Evolutionary conservation across 2,329 filamentous ascomycete species (phyloP).

Genomic region (Xylaria sp.): DNA sequence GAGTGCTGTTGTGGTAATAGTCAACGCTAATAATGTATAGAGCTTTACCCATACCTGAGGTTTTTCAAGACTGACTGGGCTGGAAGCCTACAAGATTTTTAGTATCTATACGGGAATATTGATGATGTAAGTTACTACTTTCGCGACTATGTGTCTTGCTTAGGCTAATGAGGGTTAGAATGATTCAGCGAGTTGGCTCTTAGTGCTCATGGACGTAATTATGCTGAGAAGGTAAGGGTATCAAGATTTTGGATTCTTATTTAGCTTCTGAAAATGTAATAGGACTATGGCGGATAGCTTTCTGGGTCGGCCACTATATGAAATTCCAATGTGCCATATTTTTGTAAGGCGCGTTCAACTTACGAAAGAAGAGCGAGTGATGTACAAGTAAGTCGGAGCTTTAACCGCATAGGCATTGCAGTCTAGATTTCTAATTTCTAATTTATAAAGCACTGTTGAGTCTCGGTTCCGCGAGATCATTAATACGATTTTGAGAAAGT

Average conservation of each 20-base stretch:
- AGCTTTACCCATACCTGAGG: slow-evolving; percentile 19
- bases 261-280: not conserved
- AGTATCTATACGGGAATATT: not conserved
- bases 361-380: slow-evolving; percentile 20
- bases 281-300: slow-evolving; percentile 18
- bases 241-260: not conserved
- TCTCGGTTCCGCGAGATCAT: not conserved
- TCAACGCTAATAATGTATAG: slow-evolving; percentile 8
- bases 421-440: not conserved
- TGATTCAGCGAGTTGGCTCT: not conserved
- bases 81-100: not conserved
- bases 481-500: not conserved
- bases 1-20: no score
- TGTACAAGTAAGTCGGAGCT: slow-evolving; percentile 21
- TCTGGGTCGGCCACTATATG: slow-evolving; percentile 18
- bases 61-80: slow-evolving; percentile 8
- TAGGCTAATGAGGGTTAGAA: not conserved
- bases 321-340: slow-evolving; percentile 5
- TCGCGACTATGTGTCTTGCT: not conserved
- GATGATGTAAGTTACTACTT: not conserved
- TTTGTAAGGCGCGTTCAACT: not conserved
- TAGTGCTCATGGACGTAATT: not conserved
- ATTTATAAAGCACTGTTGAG: slow-evolving; percentile 8
- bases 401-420: no score
- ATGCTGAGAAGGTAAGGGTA: slow-evolving; percentile 20